A percentile compares a stretch with the other conserved stretches of the same genome.
These are phyloP conservation scores for Ambrosiella xylebori DNA, from an alignment of 2,329 filamentous ascomycete genomes.

Conservation along the genomic window DNA sequence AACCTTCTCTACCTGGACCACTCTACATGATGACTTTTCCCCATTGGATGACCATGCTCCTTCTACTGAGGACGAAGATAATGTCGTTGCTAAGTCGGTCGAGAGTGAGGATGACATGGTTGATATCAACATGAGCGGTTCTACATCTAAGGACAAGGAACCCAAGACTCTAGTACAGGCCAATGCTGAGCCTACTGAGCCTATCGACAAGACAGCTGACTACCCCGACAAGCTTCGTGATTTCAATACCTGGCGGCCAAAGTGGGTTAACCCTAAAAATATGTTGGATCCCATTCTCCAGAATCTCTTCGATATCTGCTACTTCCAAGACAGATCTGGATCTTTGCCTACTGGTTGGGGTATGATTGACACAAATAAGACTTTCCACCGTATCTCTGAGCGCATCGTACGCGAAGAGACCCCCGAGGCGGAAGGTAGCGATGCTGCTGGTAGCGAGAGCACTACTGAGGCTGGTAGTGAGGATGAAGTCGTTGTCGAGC, in stretches of 20 bases:
- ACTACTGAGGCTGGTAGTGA: slow-evolving; percentile 35
- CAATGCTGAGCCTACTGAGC: slow-evolving; percentile 5
- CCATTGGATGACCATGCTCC: slow-evolving; percentile 5
- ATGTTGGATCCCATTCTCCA: slow-evolving; percentile 48
- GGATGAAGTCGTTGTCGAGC: slow-evolving; percentile 25
- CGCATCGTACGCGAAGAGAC: slow-evolving; percentile 26
- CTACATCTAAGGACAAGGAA: slow-evolving; percentile 29
- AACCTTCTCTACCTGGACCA: slow-evolving; percentile 55
- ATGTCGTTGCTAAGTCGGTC: slow-evolving; percentile 60
- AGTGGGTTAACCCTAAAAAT: slow-evolving; percentile 33
- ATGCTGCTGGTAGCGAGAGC: slow-evolving; percentile 22
- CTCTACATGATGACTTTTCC: slow-evolving; percentile 37
- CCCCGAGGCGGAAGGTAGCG: slow-evolving; percentile 29
- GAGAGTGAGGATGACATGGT: slow-evolving; percentile 83
- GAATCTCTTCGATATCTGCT: slow-evolving; percentile 62
- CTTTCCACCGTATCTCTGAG: slow-evolving; percentile 35
- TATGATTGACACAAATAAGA: slow-evolving; percentile 38
- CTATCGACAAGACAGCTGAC: neutral
- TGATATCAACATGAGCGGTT: slow-evolving; percentile 53
- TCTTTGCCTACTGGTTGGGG: slow-evolving; percentile 57
- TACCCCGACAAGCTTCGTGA: slow-evolving; percentile 22
- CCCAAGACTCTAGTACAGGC: slow-evolving; percentile 14
- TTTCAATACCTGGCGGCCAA: slow-evolving; percentile 34
- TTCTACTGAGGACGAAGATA: slow-evolving; percentile 30
- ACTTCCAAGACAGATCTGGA: slow-evolving; percentile 32